Evolutionary conservation across 306 rosid species (phyloP).

Genomic region (Fragaria vesca): DNA sequence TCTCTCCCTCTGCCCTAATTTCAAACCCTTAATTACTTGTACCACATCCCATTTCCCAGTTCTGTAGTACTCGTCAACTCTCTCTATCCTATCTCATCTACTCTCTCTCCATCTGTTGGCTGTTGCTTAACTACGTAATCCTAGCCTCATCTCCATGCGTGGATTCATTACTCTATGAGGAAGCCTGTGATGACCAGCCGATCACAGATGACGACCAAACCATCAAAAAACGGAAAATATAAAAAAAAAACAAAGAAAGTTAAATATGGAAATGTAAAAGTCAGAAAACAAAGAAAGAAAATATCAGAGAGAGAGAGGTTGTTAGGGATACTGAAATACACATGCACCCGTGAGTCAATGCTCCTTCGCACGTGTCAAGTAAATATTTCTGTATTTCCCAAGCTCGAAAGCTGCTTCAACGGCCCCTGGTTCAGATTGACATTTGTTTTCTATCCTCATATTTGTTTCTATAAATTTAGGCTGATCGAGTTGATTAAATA

Average conservation of each 20-base stretch:
- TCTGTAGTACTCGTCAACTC: background rate
- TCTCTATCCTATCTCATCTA: background rate
- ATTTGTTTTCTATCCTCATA: background rate
- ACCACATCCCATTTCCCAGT: no score
- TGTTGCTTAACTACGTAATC: constrained; percentile 1
- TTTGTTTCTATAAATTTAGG: background rate
- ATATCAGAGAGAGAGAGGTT: constrained; percentile 3
- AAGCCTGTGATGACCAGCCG: background rate
- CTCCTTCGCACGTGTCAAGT: background rate
- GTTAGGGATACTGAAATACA: constrained; percentile 7
- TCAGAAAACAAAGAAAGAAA: background rate
- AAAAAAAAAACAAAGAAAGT: background rate
- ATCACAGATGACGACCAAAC: background rate
- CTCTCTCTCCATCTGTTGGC: background rate
- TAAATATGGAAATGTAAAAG: background rate
- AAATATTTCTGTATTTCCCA: background rate
- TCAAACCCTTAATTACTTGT: background rate
- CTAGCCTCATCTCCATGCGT: background rate
- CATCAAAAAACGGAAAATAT: background rate
- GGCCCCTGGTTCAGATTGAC: background rate
- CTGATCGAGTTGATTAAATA: background rate
- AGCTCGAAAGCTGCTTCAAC: background rate
- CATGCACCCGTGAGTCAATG: constrained; percentile 35
- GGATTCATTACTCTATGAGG: background rate
- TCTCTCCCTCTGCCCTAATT: background rate